These are phyloP conservation scores for Blastobotrys proliferans DNA, from an alignment of 1,139 yeast genomes.

Conservation along the genomic window DNA sequence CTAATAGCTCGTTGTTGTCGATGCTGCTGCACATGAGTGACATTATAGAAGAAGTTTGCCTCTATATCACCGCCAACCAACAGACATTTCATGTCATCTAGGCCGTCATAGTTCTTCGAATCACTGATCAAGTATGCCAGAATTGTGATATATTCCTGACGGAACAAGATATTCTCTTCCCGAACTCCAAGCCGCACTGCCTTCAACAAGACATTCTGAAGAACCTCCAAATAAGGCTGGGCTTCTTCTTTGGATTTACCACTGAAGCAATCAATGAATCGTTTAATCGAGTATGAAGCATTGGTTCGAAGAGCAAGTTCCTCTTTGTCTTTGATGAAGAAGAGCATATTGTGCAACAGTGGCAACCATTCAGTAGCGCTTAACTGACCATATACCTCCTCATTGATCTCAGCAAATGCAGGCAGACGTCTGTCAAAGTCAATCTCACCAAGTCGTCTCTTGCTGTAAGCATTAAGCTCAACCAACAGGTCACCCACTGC, in stretches of 20 bases:
- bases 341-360: slow-evolving; percentile 61
- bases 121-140: slow-evolving; percentile 57
- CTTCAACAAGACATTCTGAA: slow-evolving; percentile 61
- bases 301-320: slow-evolving; percentile 81
- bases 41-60: slow-evolving; percentile 75
- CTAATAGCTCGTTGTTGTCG: slow-evolving; percentile 81
- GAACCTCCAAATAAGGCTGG: slow-evolving; percentile 38
- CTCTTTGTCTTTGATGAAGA: slow-evolving; percentile 67
- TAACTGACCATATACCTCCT: slow-evolving; percentile 43
- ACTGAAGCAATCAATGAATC: slow-evolving; percentile 54
- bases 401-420: slow-evolving; percentile 66
- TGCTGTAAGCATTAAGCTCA: slow-evolving; percentile 67
- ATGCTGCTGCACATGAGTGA: slow-evolving; percentile 79
- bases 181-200: slow-evolving; percentile 66
- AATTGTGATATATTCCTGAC: slow-evolving; percentile 65
- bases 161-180: slow-evolving; percentile 56
- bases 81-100: slow-evolving; percentile 65
- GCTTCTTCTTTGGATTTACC: slow-evolving; percentile 20
- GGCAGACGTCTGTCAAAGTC: slow-evolving; percentile 73
- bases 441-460: slow-evolving; percentile 61
- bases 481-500: slow-evolving; percentile 49
- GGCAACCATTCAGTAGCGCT: slow-evolving; percentile 74
- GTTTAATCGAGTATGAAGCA: slow-evolving; percentile 60
- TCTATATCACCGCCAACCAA: slow-evolving; percentile 71
- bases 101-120: slow-evolving; percentile 47